Base-by-base conservation (phyloP, 1,284 basidiomycete species). In the Cutaneotrichosporon mucoides region DNA sequence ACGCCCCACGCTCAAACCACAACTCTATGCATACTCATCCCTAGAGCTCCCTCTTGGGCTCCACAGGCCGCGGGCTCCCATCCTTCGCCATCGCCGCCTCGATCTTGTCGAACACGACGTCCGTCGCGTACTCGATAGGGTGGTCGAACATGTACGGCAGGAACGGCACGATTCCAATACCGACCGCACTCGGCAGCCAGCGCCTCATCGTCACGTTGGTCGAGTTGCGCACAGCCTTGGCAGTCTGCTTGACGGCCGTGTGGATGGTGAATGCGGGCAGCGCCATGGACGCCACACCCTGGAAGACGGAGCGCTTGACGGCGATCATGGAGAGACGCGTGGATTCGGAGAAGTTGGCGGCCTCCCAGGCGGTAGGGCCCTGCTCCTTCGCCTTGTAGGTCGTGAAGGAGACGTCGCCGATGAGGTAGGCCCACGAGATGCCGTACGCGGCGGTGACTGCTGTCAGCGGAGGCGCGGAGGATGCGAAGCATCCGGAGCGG, bases 351-450 rank as follows among this genome's bases (percentile, higher is more conserved):
- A 90, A 87, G 77, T 88, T 83, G 44, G 83, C 84, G 7, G 87
- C 87, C 78, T 92, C 88, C 40, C 86, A 73, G 1, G 87, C 80
- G 13, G 85, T 82, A 3, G 90, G 90, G 1, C 90, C 89, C 49
- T 82, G 82, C 61, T 85, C 81, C 65, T 87, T 84, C 2, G 89
- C 86, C 73, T 93, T 93, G 81, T 92, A 96, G 4, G 90, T 86
- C 71, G 94, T 92, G 76, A 92, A 95, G n/a, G 84, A 82, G 43
- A 95, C 91, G 71, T 96, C 93, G 52, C 89, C 90, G 68, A 73
- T 73, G 37, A 81, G 72, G 68, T 83, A 92, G 38, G 89, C 75
- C 91, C 91, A 95, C 0, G 89, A 92, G 59, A 93, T 79, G 33
- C 87, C 90, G 76, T 95, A 95, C 4, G 90, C 89, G 41, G 75